Percentiles rank a stretch among this genome's conserved stretches.
phyloP scores from a whole-genome alignment of 2,329 filamentous ascomycete species.

The Bipolaris gigantea region DNA sequence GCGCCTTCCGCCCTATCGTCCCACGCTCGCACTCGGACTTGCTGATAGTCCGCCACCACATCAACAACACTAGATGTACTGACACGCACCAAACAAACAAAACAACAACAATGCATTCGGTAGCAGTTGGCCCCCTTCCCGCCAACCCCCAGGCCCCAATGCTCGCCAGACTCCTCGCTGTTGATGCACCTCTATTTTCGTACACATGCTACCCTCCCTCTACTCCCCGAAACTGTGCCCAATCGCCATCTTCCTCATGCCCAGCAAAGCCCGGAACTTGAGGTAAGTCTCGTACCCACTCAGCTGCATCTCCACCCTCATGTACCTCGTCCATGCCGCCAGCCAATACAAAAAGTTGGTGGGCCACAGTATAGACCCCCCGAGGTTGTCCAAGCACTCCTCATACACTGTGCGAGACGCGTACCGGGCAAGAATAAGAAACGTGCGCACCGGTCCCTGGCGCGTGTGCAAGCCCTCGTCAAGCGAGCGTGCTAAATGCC shows the following conservation, averaged over 20 bases:
- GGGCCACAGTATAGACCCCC: slow-evolving; percentile 55
- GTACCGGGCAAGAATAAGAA: slow-evolving; percentile 66
- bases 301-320: slow-evolving; percentile 61
- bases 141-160: neutral
- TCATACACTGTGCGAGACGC: slow-evolving; percentile 65
- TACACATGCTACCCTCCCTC: neutral
- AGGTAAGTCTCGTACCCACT: slow-evolving; percentile 62
- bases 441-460: slow-evolving; percentile 62
- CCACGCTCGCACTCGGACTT: neutral
- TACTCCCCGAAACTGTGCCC: slow-evolving; percentile 21
- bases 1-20: neutral
- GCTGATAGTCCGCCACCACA: neutral
- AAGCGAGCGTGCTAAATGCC: slow-evolving; percentile 68
- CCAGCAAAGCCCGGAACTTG: slow-evolving; percentile 54
- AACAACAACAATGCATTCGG: neutral
- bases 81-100: no score
- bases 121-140: neutral
- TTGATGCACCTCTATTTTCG: neutral
- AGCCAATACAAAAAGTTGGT: slow-evolving; percentile 56
- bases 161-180: slow-evolving; percentile 2
- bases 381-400: slow-evolving; percentile 58
- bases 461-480: slow-evolving; percentile 86
- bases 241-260: slow-evolving; percentile 42
- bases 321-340: slow-evolving; percentile 56
- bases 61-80: neutral